Percentiles rank a stretch among this genome's conserved stretches.
Evolutionary conservation across 2,329 filamentous ascomycete genomes (phyloP).

Genomic region (Aspergillus spinulosporus): DNA sequence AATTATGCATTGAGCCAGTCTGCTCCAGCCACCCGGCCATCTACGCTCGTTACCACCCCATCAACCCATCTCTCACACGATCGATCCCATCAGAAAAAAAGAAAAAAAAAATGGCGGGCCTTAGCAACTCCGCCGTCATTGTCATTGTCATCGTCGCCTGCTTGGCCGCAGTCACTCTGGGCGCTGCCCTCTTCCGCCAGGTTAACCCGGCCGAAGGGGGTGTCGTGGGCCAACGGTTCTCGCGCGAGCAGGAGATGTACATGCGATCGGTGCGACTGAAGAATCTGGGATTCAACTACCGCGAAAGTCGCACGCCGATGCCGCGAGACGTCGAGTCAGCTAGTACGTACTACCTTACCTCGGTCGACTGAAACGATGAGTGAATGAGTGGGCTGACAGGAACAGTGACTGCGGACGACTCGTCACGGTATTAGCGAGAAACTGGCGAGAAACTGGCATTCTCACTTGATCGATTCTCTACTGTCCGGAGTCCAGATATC

Average conservation of each 20-base stretch:
- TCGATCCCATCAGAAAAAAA: too few relatives aligned
- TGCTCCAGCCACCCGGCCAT: too few relatives aligned
- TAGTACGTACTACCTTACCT: conserved; percentile 3
- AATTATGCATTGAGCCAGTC: too few relatives aligned
- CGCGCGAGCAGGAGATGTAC: conserved; percentile 33
- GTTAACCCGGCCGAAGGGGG: conserved; percentile 24
- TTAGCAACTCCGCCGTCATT: conserved; percentile 29
- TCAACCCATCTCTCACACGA: neutral
- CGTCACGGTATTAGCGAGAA: conserved; percentile 1
- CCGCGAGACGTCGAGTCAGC: conserved; percentile 13
- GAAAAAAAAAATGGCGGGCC: conserved; percentile 19
- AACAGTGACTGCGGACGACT: conserved; percentile 2
- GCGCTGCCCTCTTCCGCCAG: conserved; percentile 33
- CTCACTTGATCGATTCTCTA: neutral
- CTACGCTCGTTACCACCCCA: neutral
- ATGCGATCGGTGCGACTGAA: conserved; percentile 35
- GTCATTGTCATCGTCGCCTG: conserved; percentile 37
- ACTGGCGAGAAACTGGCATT: neutral
- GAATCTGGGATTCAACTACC: conserved; percentile 26
- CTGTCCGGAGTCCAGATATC: too few relatives aligned
- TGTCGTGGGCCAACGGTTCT: conserved; percentile 19
- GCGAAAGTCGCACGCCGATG: conserved; percentile 19
- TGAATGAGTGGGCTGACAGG: neutral
- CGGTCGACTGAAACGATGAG: neutral
- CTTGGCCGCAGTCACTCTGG: conserved; percentile 30